phyloP scores from a whole-genome alignment of 306 rosid genomes.

The Lotus japonicus region DNA sequence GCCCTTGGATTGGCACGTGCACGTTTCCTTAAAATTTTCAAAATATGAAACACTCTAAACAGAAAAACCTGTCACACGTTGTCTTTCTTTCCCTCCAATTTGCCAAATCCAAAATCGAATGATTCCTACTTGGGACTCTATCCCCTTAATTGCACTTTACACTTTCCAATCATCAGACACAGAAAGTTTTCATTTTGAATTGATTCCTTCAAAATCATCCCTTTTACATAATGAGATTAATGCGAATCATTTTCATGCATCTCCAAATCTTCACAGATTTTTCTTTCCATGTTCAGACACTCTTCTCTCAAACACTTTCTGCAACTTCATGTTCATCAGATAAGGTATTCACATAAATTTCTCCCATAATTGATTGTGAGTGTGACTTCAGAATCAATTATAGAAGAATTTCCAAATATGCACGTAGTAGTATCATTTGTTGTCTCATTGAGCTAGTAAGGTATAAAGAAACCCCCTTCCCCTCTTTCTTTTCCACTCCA shows the following conservation, averaged over 20 bases:
- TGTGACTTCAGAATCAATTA: too few relatives aligned
- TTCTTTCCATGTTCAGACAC: too few relatives aligned
- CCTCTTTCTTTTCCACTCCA: not conserved
- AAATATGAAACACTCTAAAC: constrained; percentile 31
- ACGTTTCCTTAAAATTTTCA: not conserved
- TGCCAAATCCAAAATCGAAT: too few relatives aligned
- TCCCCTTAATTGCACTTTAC: not conserved
- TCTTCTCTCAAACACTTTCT: too few relatives aligned
- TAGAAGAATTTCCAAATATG: too few relatives aligned
- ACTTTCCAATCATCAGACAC: not conserved
- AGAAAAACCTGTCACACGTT: constrained; percentile 26
- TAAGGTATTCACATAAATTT: too few relatives aligned
- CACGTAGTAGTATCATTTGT: too few relatives aligned
- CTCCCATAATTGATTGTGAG: too few relatives aligned
- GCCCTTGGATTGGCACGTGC: too few relatives aligned
- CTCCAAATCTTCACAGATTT: not conserved
- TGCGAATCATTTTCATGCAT: not conserved
- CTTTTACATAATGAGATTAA: not conserved
- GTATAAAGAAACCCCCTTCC: not conserved
- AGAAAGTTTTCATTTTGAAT: constrained; percentile 14
- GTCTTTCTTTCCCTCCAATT: too few relatives aligned
- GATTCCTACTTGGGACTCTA: not conserved
- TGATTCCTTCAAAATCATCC: constrained; percentile 8
- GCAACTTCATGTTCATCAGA: too few relatives aligned
- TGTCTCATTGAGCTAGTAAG: not conserved